Evolutionary conservation across 176 grass and related monocot genomes (phyloP).

Genomic region (Paspalum notatum): DNA sequence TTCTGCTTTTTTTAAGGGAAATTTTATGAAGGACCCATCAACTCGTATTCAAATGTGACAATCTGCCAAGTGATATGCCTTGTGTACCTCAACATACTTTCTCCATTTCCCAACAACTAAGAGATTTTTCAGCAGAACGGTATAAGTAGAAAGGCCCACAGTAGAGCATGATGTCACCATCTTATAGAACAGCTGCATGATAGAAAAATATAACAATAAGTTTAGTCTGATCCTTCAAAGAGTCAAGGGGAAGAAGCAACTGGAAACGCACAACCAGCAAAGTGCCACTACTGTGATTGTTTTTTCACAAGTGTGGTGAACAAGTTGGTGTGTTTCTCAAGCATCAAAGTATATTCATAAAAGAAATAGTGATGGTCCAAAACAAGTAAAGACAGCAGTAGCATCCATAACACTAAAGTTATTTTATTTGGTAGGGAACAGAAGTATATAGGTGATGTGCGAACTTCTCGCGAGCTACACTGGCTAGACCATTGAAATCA

Average conservation of each 20-base stretch:
- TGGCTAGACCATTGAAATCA: too few species aligned
- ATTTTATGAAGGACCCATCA: not conserved
- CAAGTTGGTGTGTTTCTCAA: constrained; percentile 1
- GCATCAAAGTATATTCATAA: constrained; percentile 26
- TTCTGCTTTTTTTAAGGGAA: not conserved
- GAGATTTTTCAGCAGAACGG: constrained; percentile 78
- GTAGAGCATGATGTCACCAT: constrained; percentile 57
- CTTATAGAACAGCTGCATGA: constrained; percentile 78
- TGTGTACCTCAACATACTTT: constrained; percentile 82
- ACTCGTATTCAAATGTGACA: constrained; percentile 15
- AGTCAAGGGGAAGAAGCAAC: constrained; percentile 11
- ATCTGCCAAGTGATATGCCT: constrained; percentile 10
- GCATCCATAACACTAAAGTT: not conserved
- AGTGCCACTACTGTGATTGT: not conserved
- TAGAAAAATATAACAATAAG: constrained; percentile 34
- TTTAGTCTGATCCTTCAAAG: constrained; percentile 32
- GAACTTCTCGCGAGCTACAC: too few species aligned
- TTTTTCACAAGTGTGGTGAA: not conserved
- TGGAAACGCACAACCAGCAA: constrained; percentile 19
- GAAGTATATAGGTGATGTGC: constrained; percentile 6
- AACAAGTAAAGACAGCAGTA: constrained; percentile 1
- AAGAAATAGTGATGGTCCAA: not conserved
- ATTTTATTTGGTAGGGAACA: constrained; percentile 2
- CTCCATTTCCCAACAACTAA: constrained; percentile 91
- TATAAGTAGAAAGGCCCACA: constrained; percentile 69